These are phyloP conservation scores for Arabis hirsuta DNA, from an alignment of 345 rosid genomes.

Conservation along the genomic window DNA sequence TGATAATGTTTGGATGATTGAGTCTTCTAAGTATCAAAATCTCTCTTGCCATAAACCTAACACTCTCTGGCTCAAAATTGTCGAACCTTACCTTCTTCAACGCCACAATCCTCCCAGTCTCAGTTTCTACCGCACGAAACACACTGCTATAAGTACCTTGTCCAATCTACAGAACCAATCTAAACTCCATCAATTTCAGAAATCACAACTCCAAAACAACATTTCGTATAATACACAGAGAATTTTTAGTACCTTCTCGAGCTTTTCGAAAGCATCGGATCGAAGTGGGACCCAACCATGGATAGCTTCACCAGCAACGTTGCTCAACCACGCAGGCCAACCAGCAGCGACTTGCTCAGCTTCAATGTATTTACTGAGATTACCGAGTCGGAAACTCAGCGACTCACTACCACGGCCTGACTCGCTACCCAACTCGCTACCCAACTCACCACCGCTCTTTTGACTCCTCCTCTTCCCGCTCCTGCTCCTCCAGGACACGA, in stretches of 20 bases:
- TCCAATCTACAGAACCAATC: conserved; percentile 66
- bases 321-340: conserved; percentile 98
- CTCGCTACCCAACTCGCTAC: conserved; percentile 66
- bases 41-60: conserved; percentile 98
- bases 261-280: conserved; percentile 79
- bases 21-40: conserved; percentile 87
- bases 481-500: conserved; percentile 43
- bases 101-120: conserved; percentile 85
- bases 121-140: conserved; percentile 84
- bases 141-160: conserved; percentile 98
- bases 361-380: conserved; percentile 71
- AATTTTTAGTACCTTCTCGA: conserved; percentile 71
- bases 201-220: conserved; percentile 17
- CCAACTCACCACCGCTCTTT: conserved; percentile 46
- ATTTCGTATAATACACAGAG: neutral
- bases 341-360: conserved; percentile 99
- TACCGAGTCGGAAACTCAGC: conserved; percentile 76
- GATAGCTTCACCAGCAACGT: conserved; percentile 95
- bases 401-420: conserved; percentile 79
- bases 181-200: conserved; percentile 15
- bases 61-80: conserved; percentile 98
- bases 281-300: conserved; percentile 96
- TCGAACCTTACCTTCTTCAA: conserved; percentile 94
- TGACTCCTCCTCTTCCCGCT: conserved; percentile 50
- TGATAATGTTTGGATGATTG: conserved; percentile 91